Base-by-base conservation (phyloP, 176 grass and related monocot species). In the Carex cristatella region DNA sequence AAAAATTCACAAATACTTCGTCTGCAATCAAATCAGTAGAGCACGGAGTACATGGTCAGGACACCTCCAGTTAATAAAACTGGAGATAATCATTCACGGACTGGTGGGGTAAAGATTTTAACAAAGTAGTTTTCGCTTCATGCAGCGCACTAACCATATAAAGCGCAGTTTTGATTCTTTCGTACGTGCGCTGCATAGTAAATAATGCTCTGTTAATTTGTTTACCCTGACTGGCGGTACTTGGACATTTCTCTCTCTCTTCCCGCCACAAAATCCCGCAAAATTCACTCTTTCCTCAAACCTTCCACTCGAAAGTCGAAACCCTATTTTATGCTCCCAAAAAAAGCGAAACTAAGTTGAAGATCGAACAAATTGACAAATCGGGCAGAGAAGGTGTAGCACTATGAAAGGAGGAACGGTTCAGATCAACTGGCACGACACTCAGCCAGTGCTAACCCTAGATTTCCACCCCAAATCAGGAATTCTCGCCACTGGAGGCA, bases 391-490 rank as follows among this genome's bases (percentile, higher is more conserved):
- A 23, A 12, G 61, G 15, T 3, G 19, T 65, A 64, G 53, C 18
- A 84, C 9, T 78, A 98, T 99, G 96, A 92, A 86, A n/a, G 96
- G 96, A 87, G 96, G 96, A 53, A 99, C 96, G 67, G 90, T 99
- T 54, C 96, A 99, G 88, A 93, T 99, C 90, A 95, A 91, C 87
- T 99, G 96, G 96, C 96, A 99, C 87, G 96, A 99, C 77, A 84
- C 83, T 58, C 91, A 95, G 84, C 96, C 93, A 8, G 96, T 99
- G 71, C 93, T 99, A 88, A 95, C 93, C 89, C 93, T 99, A 85
- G 93, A 99, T 92, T 99, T 99, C 87, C 93, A 99, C 83, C 88
- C 96, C 42, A 69, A 53, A 65, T 89, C 93, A 37, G 65, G 91
- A 56, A 59, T 89, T 88, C 96, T 99, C 88, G 96, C 93, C 85